Conservation (phyloP, 495 filamentous ascomycete genomes). For the Penicillium maclennaniae region DNA sequence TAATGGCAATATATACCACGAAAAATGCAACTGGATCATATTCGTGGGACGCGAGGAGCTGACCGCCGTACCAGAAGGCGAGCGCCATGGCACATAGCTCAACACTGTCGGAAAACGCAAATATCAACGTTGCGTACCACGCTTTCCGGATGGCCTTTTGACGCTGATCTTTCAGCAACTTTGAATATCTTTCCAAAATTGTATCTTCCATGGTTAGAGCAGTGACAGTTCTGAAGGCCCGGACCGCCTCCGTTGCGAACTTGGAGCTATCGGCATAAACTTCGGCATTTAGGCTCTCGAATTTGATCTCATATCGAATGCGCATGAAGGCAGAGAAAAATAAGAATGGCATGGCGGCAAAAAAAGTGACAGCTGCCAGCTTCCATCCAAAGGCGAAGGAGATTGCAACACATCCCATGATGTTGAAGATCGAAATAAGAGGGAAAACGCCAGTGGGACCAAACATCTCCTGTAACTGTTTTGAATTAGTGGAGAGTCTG, state of each 20-base stretch:
- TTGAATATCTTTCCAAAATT: slow-evolving; percentile 44
- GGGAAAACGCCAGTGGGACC: slow-evolving; percentile 37
- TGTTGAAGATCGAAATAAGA: slow-evolving; percentile 43
- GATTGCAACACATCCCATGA: slow-evolving; percentile 52
- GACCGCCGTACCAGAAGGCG: slow-evolving; percentile 58
- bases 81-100: slow-evolving; percentile 53
- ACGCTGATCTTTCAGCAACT: slow-evolving; percentile 49
- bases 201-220: slow-evolving; percentile 50
- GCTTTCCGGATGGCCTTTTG: slow-evolving; percentile 48
- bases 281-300: slow-evolving; percentile 53
- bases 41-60: slow-evolving; percentile 48
- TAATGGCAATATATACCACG: slow-evolving; percentile 55
- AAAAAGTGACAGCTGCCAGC: slow-evolving; percentile 52
- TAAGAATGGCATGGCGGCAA: slow-evolving; percentile 52
- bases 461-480: slow-evolving; percentile 59
- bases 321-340: slow-evolving; percentile 54
- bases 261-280: slow-evolving; percentile 53
- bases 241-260: slow-evolving; percentile 56
- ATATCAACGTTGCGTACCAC: slow-evolving; percentile 37
- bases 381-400: slow-evolving; percentile 62
- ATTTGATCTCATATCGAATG: slow-evolving; percentile 46
- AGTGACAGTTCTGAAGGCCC: slow-evolving; percentile 55
- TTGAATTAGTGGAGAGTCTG: slow-evolving; percentile 54
- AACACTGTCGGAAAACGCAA: slow-evolving; percentile 37
- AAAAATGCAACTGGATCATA: slow-evolving; percentile 53